Evolutionary conservation across 495 filamentous ascomycete genomes (phyloP).

Genomic region (Letharia lupina): DNA sequence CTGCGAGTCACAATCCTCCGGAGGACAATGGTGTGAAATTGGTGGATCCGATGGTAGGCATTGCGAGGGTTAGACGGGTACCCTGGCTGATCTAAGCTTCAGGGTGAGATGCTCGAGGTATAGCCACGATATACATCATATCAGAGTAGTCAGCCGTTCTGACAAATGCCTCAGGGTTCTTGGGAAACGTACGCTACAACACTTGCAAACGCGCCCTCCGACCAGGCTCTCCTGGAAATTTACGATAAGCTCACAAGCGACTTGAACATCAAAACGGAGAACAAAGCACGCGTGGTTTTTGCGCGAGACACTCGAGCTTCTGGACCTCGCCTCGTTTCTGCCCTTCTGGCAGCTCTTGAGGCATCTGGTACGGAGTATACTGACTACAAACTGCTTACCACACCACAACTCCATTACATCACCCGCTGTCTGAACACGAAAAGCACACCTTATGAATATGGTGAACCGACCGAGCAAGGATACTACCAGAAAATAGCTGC

Average conservation of each 20-base stretch:
- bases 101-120: conserved; percentile 94
- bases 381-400: conserved; percentile 84
- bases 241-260: conserved; percentile 65
- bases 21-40: conserved; percentile 98
- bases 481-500: conserved; percentile 87
- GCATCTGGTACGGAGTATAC: conserved; percentile 62
- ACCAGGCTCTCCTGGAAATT: conserved; percentile 62
- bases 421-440: conserved; percentile 91
- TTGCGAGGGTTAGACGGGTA: not conserved
- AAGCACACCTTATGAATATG: conserved; percentile 72
- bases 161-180: conserved; percentile 41
- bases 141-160: not conserved
- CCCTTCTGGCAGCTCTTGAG: conserved; percentile 68
- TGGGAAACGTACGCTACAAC: conserved; percentile 86
- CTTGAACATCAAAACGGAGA: conserved; percentile 62
- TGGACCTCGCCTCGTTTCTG: conserved; percentile 68
- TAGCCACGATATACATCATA: conserved; percentile 8
- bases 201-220: conserved; percentile 72
- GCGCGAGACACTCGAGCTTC: conserved; percentile 91
- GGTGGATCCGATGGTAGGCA: conserved; percentile 79
- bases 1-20: conserved; percentile 94
- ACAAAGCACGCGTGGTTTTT: conserved; percentile 72
- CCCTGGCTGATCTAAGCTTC: conserved; percentile 3
- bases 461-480: conserved; percentile 76
- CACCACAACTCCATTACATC: conserved; percentile 92